A percentile compares a stretch with the other conserved stretches of the same genome.
Evolutionary conservation across 2,329 filamentous ascomycete genomes (phyloP).

Genomic region (Aspergillus sp.): DNA sequence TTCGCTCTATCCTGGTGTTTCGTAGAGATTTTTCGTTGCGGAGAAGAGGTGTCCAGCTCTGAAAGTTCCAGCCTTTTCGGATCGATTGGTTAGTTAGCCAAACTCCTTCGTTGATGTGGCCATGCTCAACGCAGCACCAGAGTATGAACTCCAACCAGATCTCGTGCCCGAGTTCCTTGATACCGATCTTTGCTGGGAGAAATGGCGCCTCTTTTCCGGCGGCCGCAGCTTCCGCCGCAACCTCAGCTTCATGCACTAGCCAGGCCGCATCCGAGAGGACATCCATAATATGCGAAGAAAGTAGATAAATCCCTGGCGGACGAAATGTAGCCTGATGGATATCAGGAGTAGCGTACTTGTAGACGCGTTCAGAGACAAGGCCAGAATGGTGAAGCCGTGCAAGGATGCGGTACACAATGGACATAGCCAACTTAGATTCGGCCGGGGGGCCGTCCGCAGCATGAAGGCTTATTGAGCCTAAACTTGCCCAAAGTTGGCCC

Average conservation of each 20-base stretch:
- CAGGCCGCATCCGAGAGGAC: slow-evolving; percentile 49
- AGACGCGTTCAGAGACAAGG: slow-evolving; percentile 44
- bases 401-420: slow-evolving; percentile 44
- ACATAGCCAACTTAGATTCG: slow-evolving; percentile 42
- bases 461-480: slow-evolving; percentile 42
- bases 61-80: slow-evolving; percentile 39
- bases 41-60: slow-evolving; percentile 41
- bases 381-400: slow-evolving; percentile 47
- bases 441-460: slow-evolving; percentile 37
- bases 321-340: slow-evolving; percentile 33
- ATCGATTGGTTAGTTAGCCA: slow-evolving; percentile 39
- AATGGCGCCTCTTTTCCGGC: slow-evolving; percentile 40
- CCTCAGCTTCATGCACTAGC: slow-evolving; percentile 40
- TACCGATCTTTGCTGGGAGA: slow-evolving; percentile 40
- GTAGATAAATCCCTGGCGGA: slow-evolving; percentile 45
- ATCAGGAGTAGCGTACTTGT: slow-evolving; percentile 36
- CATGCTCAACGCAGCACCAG: slow-evolving; percentile 52
- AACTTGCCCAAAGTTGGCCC: slow-evolving; percentile 39
- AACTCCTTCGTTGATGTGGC: slow-evolving; percentile 41
- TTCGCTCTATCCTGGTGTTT: slow-evolving; percentile 35
- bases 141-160: slow-evolving; percentile 52
- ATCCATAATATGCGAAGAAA: slow-evolving; percentile 48
- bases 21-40: slow-evolving; percentile 26
- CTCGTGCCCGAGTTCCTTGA: slow-evolving; percentile 46
- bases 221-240: slow-evolving; percentile 36